Conservation (phyloP, 257 asterid species). For the Datura wrightii region DNA sequence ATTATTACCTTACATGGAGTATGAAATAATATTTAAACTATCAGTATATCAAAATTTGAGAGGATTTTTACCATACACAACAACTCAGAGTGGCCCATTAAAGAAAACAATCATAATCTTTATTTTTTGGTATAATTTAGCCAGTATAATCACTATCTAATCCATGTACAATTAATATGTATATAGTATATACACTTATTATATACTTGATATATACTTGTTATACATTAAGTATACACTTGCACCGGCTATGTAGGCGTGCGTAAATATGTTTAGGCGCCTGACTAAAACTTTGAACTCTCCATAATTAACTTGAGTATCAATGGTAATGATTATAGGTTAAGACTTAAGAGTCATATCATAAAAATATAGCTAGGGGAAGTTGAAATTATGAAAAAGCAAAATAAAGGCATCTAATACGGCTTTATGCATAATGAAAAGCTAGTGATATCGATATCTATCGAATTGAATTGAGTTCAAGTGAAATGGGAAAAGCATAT, state of each 20-base stretch:
- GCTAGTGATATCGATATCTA: not conserved
- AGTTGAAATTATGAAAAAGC: not conserved
- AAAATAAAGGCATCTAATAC: conserved; percentile 37
- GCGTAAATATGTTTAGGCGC: not conserved
- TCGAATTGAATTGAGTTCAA: conserved; percentile 25
- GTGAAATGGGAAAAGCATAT: conserved; percentile 32
- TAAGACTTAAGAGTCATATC: conserved; percentile 31
- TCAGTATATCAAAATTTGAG: not conserved
- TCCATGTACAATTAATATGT: not conserved
- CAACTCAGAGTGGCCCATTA: no score
- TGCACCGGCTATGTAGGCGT: no score
- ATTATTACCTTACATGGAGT: not conserved
- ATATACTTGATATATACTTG: not conserved
- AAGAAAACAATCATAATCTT: not conserved
- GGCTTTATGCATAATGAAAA: conserved; percentile 32
- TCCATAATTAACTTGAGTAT: not conserved
- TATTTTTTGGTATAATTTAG: not conserved
- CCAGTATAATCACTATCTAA: not conserved
- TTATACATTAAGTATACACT: not conserved
- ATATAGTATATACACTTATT: not conserved
- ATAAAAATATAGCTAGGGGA: conserved; percentile 11
- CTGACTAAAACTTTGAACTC: not conserved
- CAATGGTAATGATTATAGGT: not conserved
- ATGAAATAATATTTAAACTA: not conserved
- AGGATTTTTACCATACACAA: not conserved